Evolutionary conservation across 2,329 filamentous ascomycete genomes (phyloP).

Genomic region (Mycogone perniciosa): DNA sequence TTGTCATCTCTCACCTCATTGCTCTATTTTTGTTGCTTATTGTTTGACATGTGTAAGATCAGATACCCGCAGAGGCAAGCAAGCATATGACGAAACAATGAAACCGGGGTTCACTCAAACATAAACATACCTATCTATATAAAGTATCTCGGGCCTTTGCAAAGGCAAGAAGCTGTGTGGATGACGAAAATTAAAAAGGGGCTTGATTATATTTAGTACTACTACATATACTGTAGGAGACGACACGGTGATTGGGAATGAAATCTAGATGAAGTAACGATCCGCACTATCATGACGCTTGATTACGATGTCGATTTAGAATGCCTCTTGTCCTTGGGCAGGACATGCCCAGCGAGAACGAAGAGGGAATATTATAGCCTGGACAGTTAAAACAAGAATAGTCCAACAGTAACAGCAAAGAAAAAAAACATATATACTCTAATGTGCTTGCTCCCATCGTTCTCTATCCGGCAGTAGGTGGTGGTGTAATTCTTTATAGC

Average conservation of each 20-base stretch:
- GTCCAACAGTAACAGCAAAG: conserved; percentile 8
- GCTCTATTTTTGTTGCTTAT: conserved; percentile 5
- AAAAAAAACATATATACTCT: conserved; percentile 6
- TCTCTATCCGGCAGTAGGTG: conserved; percentile 12
- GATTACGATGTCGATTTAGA: too few species aligned
- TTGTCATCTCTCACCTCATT: conserved; percentile 5
- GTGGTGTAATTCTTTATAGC: background rate
- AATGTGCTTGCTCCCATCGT: conserved; percentile 10
- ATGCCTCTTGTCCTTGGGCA: too few species aligned
- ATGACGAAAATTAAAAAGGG: too few species aligned
- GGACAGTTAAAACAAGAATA: conserved; percentile 4
- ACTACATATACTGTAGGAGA: too few species aligned
- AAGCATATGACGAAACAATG: conserved; percentile 5
- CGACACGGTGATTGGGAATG: background rate
- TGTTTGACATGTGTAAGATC: conserved; percentile 11
- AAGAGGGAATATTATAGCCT: too few species aligned
- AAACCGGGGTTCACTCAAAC: background rate
- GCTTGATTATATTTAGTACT: too few species aligned
- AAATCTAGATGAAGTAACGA: too few species aligned
- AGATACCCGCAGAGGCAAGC: conserved; percentile 14
- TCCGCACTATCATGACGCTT: too few species aligned
- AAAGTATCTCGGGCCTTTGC: too few species aligned
- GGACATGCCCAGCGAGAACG: too few species aligned
- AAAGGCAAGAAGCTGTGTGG: too few species aligned
- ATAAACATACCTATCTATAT: background rate